phyloP scores from a whole-genome alignment of 371 early-diverging fungal genomes.

The Zopfochytrium polystomum region DNA sequence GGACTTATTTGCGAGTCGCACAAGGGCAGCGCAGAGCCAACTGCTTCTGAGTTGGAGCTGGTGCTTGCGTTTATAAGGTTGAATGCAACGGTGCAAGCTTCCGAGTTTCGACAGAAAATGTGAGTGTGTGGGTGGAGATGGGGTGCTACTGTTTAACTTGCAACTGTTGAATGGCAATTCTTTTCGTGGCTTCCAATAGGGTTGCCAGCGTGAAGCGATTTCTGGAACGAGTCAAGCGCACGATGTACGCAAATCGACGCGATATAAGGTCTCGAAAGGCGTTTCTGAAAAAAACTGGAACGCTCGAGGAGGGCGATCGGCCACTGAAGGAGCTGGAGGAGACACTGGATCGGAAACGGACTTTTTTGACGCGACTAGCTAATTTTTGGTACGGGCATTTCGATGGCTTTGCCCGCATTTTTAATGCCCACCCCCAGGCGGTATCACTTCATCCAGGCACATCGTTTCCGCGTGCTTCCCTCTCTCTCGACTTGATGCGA shows the following conservation, averaged over 20 bases:
- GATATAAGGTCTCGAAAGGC: conserved; percentile 17
- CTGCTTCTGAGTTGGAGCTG: conserved; percentile 20
- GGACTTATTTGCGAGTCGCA: conserved; percentile 77
- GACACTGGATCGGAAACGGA: conserved; percentile 15
- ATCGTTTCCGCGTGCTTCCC: conserved; percentile 31
- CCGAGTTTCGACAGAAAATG: conserved; percentile 38
- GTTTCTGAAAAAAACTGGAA: conserved; percentile 15
- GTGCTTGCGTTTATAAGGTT: conserved; percentile 23
- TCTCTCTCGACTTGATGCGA: conserved; percentile 23
- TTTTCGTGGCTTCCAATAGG: conserved; percentile 11
- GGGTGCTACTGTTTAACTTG: no score
- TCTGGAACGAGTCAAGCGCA: conserved; percentile 27
- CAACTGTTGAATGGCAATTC: no score
- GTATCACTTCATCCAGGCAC: conserved; percentile 37
- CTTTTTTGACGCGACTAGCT: conserved; percentile 31
- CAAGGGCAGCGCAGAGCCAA: conserved; percentile 56
- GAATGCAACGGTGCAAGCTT: conserved; percentile 23
- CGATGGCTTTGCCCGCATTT: not conserved
- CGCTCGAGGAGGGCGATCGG: not conserved
- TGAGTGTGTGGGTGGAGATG: no score
- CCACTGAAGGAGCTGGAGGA: not conserved
- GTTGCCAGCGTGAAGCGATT: no score
- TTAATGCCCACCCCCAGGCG: conserved; percentile 6
- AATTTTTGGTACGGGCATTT: conserved; percentile 21
- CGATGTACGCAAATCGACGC: conserved; percentile 37